Conservation (phyloP, 2,329 filamentous ascomycete genomes). For the Davidsoniella neocaledoniae region DNA sequence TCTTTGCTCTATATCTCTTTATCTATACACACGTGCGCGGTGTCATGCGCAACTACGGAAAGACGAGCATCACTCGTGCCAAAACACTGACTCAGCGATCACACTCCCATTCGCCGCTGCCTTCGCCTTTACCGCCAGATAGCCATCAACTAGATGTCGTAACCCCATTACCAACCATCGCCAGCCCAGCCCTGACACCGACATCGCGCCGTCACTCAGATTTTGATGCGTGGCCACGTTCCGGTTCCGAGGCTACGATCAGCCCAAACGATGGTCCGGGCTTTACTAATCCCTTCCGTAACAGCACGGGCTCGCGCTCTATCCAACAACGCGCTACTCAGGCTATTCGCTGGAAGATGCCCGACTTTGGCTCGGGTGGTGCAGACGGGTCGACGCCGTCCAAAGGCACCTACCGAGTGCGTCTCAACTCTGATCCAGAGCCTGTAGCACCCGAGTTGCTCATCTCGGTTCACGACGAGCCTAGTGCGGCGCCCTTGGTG, state of each 20-base stretch:
- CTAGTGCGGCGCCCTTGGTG: neutral
- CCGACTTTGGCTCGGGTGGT: conserved; percentile 2
- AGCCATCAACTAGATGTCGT: conserved; percentile 13
- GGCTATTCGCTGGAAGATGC: conserved; percentile 9
- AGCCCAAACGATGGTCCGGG: neutral
- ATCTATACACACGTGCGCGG: conserved; percentile 51
- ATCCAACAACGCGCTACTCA: conserved; percentile 2
- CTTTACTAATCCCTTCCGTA: conserved; percentile 4
- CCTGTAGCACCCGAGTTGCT: conserved; percentile 8
- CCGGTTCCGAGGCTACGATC: conserved; percentile 3
- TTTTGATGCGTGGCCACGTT: neutral
- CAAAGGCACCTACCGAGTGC: conserved; percentile 2
- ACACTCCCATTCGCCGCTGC: too few species aligned
- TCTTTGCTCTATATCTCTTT: conserved; percentile 46
- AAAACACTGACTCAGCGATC: neutral
- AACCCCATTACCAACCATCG: conserved; percentile 19
- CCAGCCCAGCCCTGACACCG: conserved; percentile 20
- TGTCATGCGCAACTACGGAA: conserved; percentile 9
- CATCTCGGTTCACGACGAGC: neutral
- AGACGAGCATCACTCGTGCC: conserved; percentile 6
- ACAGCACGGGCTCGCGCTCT: neutral
- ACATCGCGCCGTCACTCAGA: conserved; percentile 15
- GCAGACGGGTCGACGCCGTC: neutral
- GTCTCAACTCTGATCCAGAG: conserved; percentile 10
- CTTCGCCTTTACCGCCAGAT: neutral